Evolutionary conservation across 257 asterid species (phyloP).

Genomic region (Datura wrightii): DNA sequence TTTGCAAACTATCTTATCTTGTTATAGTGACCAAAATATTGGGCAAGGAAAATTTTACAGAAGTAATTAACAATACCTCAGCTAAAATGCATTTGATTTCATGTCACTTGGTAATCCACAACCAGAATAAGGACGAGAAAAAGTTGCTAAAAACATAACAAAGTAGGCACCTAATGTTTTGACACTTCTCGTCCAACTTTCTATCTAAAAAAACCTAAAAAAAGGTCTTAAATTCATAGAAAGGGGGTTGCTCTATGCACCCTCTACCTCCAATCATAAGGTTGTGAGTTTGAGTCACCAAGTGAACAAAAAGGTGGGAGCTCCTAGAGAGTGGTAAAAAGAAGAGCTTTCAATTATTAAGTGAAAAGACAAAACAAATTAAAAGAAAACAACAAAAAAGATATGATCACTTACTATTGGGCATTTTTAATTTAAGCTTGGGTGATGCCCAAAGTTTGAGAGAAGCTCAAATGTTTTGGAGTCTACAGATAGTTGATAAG

Average conservation of each 20-base stretch:
- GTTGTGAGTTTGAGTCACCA: too few relatives aligned
- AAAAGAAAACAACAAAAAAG: not conserved
- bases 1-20: not conserved
- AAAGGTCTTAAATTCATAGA: not conserved
- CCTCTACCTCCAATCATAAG: too few relatives aligned
- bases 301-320: too few relatives aligned
- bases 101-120: slow-evolving; percentile 4
- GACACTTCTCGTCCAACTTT: slow-evolving; percentile 1
- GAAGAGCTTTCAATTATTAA: not conserved
- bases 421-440: too few relatives aligned
- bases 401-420: too few relatives aligned
- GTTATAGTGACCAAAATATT: too few relatives aligned
- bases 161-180: slow-evolving; percentile 1
- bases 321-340: too few relatives aligned
- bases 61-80: not conserved
- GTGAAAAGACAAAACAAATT: not conserved
- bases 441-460: too few relatives aligned
- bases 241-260: not conserved
- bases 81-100: slow-evolving; percentile 2
- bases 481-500: too few relatives aligned
- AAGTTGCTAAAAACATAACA: not conserved
- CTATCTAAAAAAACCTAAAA: not conserved
- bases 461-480: too few relatives aligned
- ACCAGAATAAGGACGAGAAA: not conserved
- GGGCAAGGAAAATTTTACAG: not conserved